These are phyloP conservation scores for Paxillus rubicundulus DNA, from an alignment of 768 basidiomycete species.

Conservation along the genomic window DNA sequence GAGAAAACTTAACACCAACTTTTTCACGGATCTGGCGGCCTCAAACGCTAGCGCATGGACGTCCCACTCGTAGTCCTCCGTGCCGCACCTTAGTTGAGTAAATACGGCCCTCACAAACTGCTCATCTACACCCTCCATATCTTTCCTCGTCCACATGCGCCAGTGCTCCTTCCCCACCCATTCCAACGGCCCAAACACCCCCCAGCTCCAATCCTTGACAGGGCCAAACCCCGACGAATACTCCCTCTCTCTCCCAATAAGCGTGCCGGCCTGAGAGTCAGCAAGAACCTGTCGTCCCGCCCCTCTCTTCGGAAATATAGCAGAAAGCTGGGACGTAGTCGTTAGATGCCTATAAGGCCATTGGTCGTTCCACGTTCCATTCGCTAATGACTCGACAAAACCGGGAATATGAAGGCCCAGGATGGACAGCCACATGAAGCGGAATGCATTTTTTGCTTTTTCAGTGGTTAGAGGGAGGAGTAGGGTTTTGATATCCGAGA, in stretches of 20 bases:
- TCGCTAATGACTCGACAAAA: conserved; percentile 43
- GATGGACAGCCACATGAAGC: conserved; percentile 67
- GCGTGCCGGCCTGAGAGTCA: conserved; percentile 62
- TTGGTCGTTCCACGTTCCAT: conserved; percentile 59
- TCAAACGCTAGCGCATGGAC: conserved; percentile 65
- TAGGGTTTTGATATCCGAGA: conserved; percentile 65
- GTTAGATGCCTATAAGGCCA: conserved; percentile 56
- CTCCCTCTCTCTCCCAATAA: conserved; percentile 65
- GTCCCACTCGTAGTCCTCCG: conserved; percentile 64
- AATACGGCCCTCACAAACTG: conserved; percentile 58
- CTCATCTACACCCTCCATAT: conserved; percentile 50
- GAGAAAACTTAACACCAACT: conserved; percentile 33
- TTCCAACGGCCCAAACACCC: conserved; percentile 56
- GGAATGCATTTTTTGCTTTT: conserved; percentile 53
- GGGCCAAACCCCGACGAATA: conserved; percentile 64
- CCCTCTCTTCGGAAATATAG: conserved; percentile 49
- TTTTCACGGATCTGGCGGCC: conserved; percentile 54
- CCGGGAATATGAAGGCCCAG: conserved; percentile 74
- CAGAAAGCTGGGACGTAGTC: conserved; percentile 42
- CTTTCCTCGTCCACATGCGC: conserved; percentile 46
- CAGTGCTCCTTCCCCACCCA: conserved; percentile 31
- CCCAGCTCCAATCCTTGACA: conserved; percentile 62
- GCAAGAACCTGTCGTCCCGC: conserved; percentile 37
- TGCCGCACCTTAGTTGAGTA: conserved; percentile 47
- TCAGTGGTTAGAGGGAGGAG: conserved; percentile 47